A percentile compares a stretch with the other conserved stretches of the same genome.
These are phyloP conservation scores for Lyophyllum shimeji DNA, from an alignment of 768 basidiomycete species.

Conservation along the genomic window DNA sequence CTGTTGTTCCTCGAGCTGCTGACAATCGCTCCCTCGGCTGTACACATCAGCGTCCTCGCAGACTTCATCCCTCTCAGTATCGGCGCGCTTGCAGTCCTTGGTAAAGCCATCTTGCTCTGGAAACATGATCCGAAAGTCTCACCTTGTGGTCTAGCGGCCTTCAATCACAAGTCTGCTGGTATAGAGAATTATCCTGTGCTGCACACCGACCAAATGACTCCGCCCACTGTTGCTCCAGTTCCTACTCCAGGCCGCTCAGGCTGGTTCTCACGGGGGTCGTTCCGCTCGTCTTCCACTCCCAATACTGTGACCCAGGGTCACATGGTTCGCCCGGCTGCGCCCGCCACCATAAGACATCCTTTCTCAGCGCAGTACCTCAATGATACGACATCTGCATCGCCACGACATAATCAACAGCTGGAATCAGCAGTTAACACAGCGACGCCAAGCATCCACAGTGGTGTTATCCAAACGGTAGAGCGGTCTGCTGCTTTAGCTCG, in stretches of 20 bases:
- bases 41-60: slow-evolving; percentile 12
- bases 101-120: background rate
- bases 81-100: slow-evolving; percentile 13
- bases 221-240: background rate
- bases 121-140: background rate
- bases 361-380: slow-evolving; percentile 9
- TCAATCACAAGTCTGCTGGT: slow-evolving; percentile 1
- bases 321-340: background rate
- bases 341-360: slow-evolving; percentile 3
- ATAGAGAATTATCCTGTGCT: background rate
- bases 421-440: background rate
- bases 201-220: background rate
- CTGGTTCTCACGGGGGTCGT: slow-evolving; percentile 8
- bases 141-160: slow-evolving; percentile 2
- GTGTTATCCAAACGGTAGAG: background rate
- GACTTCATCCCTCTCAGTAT: slow-evolving; percentile 16
- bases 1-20: slow-evolving; percentile 12
- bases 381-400: background rate
- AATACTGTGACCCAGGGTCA: background rate
- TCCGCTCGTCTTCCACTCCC: background rate
- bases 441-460: background rate
- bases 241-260: slow-evolving; percentile 1
- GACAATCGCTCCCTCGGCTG: slow-evolving; percentile 14
- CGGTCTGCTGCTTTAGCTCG: background rate
- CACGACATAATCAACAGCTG: background rate